Evolutionary conservation across 2,329 filamentous ascomycete genomes (phyloP), one percentile per base, ranked within the genome.

Genomic region (Macrophomina phaseolina): DNA sequence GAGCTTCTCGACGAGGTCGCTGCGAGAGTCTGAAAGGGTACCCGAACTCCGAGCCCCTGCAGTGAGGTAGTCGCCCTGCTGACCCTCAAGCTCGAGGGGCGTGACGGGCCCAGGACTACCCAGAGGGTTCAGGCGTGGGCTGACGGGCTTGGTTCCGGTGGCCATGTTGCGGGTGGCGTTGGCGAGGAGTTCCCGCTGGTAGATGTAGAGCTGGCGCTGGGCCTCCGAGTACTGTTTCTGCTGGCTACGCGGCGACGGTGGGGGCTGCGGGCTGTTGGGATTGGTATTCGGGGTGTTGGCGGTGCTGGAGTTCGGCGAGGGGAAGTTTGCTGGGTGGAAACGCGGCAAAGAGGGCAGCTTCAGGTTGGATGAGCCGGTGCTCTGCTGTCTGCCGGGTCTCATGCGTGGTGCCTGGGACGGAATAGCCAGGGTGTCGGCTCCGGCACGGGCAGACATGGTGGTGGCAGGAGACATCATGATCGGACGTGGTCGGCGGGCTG

Each of bases 281-380:
- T 75, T 77, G 9, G 78, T 78, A 68, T 75, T 69, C 16, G 80
- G 77, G 2, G 79, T 79, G 42, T 69, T 75, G 61, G 74, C 73
- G 12, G 71, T 67, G 62, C 79, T 82, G 14, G 77, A 77, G 53
- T 74, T 73, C 55, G 77, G 70, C 42, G 78, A 80, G 9, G 81
- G 79, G 71, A 81, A 85, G 73, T 85, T 84, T 69, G 83, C 82
- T 6, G 83, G 83, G 68, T 85, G 83, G 76, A 84, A 85, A 67
- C 82, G 80, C 52, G 83, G 83, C 48, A 85, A 76, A 1, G 80
- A 80, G n/a, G 82, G 81, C 14, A 85, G 74, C 65, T 81, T 80
- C 42, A 84, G 74, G 34, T 72, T 74, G 58, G 75, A 72, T 36
- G 75, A 76, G 60, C 75, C 74, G 49, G 74, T 73, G 52, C 76